Evolutionary conservation across 352 stramenopile genomes (phyloP).

Genomic region (Phytophthora cryptogea): DNA sequence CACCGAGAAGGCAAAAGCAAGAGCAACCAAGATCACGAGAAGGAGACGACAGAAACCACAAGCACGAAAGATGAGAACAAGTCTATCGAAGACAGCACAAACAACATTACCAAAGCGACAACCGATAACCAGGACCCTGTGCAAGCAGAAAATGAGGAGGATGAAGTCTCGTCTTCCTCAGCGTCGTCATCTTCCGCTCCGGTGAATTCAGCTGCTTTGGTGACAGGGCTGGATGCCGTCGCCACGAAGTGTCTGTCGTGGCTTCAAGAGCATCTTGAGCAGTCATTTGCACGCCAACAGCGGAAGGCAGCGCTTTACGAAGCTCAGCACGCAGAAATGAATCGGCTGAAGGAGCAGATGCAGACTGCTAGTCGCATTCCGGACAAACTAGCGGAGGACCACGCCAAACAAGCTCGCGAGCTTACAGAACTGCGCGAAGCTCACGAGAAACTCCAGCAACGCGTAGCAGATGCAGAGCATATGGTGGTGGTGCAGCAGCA

Average conservation of each 20-base stretch:
- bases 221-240: conserved; percentile 47
- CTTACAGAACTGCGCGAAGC: conserved; percentile 32
- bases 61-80: neutral
- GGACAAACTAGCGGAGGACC: conserved; percentile 30
- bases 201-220: conserved; percentile 28
- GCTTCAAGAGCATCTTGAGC: conserved; percentile 53
- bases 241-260: conserved; percentile 59
- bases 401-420: conserved; percentile 37
- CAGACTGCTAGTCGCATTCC: conserved; percentile 26
- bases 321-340: conserved; percentile 50
- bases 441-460: conserved; percentile 28
- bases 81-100: conserved; percentile 1
- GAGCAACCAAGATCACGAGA: conserved; percentile 4
- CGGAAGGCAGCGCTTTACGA: conserved; percentile 52
- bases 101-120: neutral
- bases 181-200: conserved; percentile 7
- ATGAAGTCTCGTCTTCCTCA: conserved; percentile 14
- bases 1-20: conserved; percentile 10
- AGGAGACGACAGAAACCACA: neutral
- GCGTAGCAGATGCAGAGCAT: conserved; percentile 17
- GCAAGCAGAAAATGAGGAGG: neutral
- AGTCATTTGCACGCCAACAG: conserved; percentile 52
- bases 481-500: conserved; percentile 29
- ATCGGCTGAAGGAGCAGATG: conserved; percentile 39
- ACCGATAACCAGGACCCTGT: conserved; percentile 10